Percentiles rank a stretch among this genome's conserved stretches.
Conservation (phyloP, 192 early-diverging fungal genomes). For the Endogone sp. region DNA sequence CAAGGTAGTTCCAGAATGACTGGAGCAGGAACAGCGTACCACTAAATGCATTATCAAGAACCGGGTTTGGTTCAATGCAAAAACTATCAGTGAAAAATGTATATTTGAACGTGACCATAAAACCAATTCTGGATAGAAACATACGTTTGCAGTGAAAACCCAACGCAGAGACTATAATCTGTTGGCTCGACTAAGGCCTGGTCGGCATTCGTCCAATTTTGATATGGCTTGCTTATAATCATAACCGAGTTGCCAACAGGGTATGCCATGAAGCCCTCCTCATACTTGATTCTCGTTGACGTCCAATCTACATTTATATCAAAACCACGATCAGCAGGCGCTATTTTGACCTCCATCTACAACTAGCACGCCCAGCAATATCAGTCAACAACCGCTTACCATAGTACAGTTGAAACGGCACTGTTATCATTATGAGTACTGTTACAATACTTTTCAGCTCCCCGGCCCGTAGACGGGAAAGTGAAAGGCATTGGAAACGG, state of each 20-base stretch:
- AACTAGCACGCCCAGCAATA: neutral
- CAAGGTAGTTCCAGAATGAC: slow-evolving; percentile 42
- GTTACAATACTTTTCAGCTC: slow-evolving; percentile 29
- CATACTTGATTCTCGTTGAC: slow-evolving; percentile 28
- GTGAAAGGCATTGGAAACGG: slow-evolving; percentile 21
- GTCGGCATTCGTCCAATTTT: slow-evolving; percentile 15
- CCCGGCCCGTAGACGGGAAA: slow-evolving; percentile 13
- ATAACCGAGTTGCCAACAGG: neutral
- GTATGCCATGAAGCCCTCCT: slow-evolving; percentile 28
- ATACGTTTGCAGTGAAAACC: slow-evolving; percentile 39
- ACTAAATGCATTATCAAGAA: slow-evolving; percentile 19
- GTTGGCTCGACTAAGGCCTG: slow-evolving; percentile 2
- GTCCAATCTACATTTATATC: slow-evolving; percentile 16
- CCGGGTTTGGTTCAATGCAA: slow-evolving; percentile 19
- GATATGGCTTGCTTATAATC: slow-evolving; percentile 17
- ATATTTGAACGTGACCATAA: neutral
- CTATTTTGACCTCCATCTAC: neutral
- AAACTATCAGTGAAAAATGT: neutral
- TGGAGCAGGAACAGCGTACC: slow-evolving; percentile 34
- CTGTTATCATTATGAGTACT: slow-evolving; percentile 23
- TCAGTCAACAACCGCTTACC: slow-evolving; percentile 5
- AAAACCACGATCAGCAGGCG: neutral
- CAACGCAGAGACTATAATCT: slow-evolving; percentile 33
- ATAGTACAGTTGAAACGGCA: slow-evolving; percentile 27
- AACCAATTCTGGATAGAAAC: no score